Conservation (phyloP, 768 basidiomycete species). For the Rubroboletus pulcherrimus region DNA sequence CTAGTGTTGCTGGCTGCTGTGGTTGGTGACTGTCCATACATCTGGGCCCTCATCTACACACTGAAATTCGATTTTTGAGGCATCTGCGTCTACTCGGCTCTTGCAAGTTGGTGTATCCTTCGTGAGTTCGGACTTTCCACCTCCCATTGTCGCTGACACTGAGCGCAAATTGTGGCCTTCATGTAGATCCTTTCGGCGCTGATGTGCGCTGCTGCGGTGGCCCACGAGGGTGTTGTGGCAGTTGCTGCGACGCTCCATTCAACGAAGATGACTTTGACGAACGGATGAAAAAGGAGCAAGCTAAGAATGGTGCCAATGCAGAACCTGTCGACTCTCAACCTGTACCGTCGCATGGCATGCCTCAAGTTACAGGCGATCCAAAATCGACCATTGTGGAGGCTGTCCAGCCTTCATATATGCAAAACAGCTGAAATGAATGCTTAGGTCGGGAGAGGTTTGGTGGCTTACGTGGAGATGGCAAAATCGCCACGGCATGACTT, state of each 20-base stretch:
- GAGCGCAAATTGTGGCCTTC: neutral
- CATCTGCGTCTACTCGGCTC: conserved; percentile 8
- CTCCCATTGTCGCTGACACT: neutral
- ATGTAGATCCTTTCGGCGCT: conserved; percentile 23
- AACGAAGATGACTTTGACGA: conserved; percentile 30
- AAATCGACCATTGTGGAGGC: neutral
- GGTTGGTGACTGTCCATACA: conserved; percentile 14
- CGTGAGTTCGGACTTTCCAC: conserved; percentile 18
- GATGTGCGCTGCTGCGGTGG: conserved; percentile 25
- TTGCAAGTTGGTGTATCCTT: conserved; percentile 22
- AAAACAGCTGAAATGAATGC: no score
- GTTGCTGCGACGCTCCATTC: conserved; percentile 28
- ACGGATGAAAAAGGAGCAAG: conserved; percentile 23
- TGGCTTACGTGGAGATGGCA: no score
- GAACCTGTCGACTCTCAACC: conserved; percentile 23
- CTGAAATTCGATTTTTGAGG: conserved; percentile 10
- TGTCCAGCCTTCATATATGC: no score
- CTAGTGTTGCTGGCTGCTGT: conserved; percentile 16
- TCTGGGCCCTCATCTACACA: neutral
- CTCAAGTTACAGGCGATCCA: conserved; percentile 3
- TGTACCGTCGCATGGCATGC: conserved; percentile 18
- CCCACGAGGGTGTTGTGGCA: conserved; percentile 25
- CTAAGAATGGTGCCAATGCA: conserved; percentile 9
- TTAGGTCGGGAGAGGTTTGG: no score
- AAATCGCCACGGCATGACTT: no score